Evolutionary conservation across 2,329 filamentous ascomycete genomes (phyloP).

Genomic region (Coniochaeta sp.): DNA sequence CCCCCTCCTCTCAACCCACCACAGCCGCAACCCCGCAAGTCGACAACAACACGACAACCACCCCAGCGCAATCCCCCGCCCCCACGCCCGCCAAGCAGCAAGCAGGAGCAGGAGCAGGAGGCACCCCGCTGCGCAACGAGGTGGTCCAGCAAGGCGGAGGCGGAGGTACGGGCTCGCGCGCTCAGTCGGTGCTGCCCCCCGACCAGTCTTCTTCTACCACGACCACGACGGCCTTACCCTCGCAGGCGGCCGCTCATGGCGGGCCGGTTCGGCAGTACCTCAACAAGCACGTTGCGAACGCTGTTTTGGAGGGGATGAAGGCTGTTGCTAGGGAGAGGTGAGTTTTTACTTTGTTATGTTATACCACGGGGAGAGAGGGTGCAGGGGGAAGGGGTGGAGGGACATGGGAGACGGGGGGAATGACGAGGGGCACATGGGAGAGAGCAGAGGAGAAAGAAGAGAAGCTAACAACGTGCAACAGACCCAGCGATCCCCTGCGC

Average conservation of each 20-base stretch:
- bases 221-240: slow-evolving; percentile 35
- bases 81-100: slow-evolving; percentile 32
- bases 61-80: too few species aligned
- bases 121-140: slow-evolving; percentile 36
- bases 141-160: not conserved
- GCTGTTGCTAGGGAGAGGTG: slow-evolving; percentile 63
- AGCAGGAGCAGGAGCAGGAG: slow-evolving; percentile 36
- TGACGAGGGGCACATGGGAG: too few species aligned
- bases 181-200: slow-evolving; percentile 50
- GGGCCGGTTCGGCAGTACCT: slow-evolving; percentile 65
- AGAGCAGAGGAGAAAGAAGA: too few species aligned
- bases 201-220: too few species aligned
- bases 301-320: slow-evolving; percentile 70
- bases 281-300: slow-evolving; percentile 62
- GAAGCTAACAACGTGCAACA: too few species aligned
- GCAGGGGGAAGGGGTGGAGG: too few species aligned
- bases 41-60: too few species aligned
- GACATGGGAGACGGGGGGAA: too few species aligned
- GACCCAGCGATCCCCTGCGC: slow-evolving; percentile 62
- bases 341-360: too few species aligned
- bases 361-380: too few species aligned
- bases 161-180: slow-evolving; percentile 36
- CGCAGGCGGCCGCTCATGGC: slow-evolving; percentile 56
- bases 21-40: too few species aligned
- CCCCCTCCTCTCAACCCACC: too few species aligned